Conservation (phyloP, 495 filamentous ascomycete species). For the Chaetomium cochliodes region DNA sequence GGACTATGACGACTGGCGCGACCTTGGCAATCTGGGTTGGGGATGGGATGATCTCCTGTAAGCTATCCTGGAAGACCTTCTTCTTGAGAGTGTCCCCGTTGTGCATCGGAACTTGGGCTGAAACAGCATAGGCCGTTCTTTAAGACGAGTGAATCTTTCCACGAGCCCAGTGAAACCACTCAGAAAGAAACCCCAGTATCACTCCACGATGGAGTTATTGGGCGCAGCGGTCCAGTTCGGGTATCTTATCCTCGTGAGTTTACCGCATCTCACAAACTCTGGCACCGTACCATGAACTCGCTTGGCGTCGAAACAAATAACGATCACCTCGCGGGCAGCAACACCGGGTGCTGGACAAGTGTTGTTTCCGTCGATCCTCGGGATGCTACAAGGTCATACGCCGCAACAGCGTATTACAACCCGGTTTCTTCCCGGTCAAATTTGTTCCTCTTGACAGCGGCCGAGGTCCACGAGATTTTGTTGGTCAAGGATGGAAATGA, state of each 20-base stretch:
- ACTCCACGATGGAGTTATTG: slow-evolving; percentile 31
- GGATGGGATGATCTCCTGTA: slow-evolving; percentile 53
- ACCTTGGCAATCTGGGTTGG: slow-evolving; percentile 57
- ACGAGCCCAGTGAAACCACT: slow-evolving; percentile 37
- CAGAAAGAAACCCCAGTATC: slow-evolving; percentile 22
- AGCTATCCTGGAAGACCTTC: slow-evolving; percentile 21
- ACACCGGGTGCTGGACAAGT: slow-evolving; percentile 49
- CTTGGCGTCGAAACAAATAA: slow-evolving; percentile 43
- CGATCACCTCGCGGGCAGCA: slow-evolving; percentile 43
- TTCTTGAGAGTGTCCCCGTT: too few relatives aligned
- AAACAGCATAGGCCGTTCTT: slow-evolving; percentile 42
- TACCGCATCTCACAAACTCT: slow-evolving; percentile 45
- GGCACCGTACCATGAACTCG: slow-evolving; percentile 48
- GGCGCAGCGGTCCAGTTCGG: slow-evolving; percentile 45
- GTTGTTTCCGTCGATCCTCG: slow-evolving; percentile 41
- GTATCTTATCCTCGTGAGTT: slow-evolving; percentile 47
- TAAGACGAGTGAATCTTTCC: slow-evolving; percentile 51
- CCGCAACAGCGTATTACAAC: slow-evolving; percentile 44
- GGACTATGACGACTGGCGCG: slow-evolving; percentile 60
- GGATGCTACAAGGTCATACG: slow-evolving; percentile 47
- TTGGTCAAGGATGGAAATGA: slow-evolving; percentile 24
- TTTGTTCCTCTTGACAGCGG: slow-evolving; percentile 43
- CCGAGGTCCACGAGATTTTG: slow-evolving; percentile 40
- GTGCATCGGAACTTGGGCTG: neutral
- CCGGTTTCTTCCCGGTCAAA: slow-evolving; percentile 42